phyloP scores from a whole-genome alignment of 441 rosid species.

The Populus hybrid region DNA sequence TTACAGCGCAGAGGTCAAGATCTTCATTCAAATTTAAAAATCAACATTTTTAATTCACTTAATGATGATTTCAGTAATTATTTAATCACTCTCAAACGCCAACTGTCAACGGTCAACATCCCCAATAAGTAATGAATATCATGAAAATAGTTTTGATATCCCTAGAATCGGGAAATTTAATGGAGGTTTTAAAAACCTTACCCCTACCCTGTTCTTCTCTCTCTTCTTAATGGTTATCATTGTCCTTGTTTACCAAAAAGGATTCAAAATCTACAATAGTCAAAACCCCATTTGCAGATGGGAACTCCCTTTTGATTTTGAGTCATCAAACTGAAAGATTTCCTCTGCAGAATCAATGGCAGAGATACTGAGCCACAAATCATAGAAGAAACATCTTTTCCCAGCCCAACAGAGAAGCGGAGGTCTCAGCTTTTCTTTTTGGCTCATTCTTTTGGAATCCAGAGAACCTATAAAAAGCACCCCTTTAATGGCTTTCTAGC shows the following conservation, averaged over 20 bases:
- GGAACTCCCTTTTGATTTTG: constrained; percentile 4
- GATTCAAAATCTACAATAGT: constrained; percentile 23
- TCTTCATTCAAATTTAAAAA: constrained; percentile 18
- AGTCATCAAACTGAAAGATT: constrained; percentile 15
- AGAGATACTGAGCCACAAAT: constrained; percentile 29
- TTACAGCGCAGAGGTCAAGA: neutral
- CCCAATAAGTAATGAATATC: neutral
- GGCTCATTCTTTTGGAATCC: constrained; percentile 19
- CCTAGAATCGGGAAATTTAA: constrained; percentile 24
- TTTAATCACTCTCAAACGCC: neutral
- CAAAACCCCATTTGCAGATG: constrained; percentile 18
- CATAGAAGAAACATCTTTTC: constrained; percentile 33
- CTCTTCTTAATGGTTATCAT: constrained; percentile 26
- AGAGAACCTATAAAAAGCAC: constrained; percentile 21
- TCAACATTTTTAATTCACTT: neutral
- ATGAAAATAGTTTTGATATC: constrained; percentile 18
- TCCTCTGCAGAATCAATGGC: constrained; percentile 22
- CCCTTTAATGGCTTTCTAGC: constrained; percentile 13
- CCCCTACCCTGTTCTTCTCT: constrained; percentile 1
- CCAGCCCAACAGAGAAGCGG: constrained; percentile 26
- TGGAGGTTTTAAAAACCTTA: constrained; percentile 2
- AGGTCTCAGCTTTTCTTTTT: constrained; percentile 28
- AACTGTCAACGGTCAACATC: neutral
- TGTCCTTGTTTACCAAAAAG: constrained; percentile 18
- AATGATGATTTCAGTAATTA: neutral